Conservation (phyloP, 805 yeast species). For the Candida takata region DNA sequence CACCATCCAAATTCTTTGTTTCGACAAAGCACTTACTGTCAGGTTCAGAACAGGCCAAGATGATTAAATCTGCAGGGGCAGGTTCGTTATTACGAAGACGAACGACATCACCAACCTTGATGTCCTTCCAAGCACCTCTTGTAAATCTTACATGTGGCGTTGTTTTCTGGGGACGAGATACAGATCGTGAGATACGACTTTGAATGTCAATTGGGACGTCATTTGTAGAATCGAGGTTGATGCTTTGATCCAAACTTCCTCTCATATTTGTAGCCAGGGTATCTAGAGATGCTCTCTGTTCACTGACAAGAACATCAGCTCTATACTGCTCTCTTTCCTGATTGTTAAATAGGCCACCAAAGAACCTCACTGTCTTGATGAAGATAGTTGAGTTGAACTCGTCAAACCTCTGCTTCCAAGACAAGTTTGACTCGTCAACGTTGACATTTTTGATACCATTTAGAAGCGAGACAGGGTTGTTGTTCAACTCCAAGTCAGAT, state of each 20-base stretch:
- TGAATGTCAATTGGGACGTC: constrained; percentile 4
- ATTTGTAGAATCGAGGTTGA: constrained; percentile 1
- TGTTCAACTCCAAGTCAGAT: constrained; percentile 67
- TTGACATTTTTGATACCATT: constrained; percentile 48
- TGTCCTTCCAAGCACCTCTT: constrained; percentile 53
- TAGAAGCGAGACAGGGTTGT: constrained; percentile 61
- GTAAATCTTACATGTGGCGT: constrained; percentile 20
- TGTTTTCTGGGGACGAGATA: neutral
- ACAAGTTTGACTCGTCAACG: constrained; percentile 43
- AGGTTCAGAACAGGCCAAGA: constrained; percentile 39
- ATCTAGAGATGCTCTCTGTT: constrained; percentile 14
- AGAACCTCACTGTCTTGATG: constrained; percentile 18
- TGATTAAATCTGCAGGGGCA: constrained; percentile 67
- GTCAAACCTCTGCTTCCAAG: constrained; percentile 48
- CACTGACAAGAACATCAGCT: constrained; percentile 1
- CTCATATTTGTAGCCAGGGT: constrained; percentile 5
- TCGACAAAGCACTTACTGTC: constrained; percentile 68
- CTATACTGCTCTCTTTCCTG: constrained; percentile 8
- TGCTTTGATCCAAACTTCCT: constrained; percentile 3
- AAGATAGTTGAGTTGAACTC: constrained; percentile 35
- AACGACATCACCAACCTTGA: constrained; percentile 66
- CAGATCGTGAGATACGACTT: constrained; percentile 4
- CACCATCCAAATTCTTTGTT: constrained; percentile 78
- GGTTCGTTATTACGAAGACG: constrained; percentile 70
- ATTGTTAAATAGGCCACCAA: constrained; percentile 13